These are phyloP conservation scores for Umbellularia californica DNA, from an alignment of 164 flowering plant species.

Conservation along the genomic window DNA sequence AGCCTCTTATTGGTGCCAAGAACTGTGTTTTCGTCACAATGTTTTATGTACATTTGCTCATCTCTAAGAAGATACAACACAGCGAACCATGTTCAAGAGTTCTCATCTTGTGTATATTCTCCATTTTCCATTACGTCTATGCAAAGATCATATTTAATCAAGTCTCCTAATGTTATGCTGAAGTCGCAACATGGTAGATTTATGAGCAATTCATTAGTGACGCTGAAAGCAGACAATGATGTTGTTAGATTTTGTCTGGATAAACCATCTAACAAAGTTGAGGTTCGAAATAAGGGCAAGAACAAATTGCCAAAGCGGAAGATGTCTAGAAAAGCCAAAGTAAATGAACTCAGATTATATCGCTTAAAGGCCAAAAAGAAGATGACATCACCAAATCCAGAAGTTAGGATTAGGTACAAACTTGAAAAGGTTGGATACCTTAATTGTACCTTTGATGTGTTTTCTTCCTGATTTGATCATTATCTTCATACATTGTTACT, in stretches of 20 bases:
- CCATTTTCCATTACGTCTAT: slow-evolving; percentile 5
- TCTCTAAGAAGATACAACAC: slow-evolving; percentile 13
- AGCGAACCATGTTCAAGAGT: slow-evolving; percentile 10
- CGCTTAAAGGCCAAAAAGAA: slow-evolving; percentile 82
- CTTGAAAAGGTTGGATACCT: slow-evolving; percentile 66
- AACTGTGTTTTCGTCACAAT: slow-evolving; percentile 4
- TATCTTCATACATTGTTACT: too few species aligned
- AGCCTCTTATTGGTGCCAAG: slow-evolving; percentile 11
- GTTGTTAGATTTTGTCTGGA: slow-evolving; percentile 64
- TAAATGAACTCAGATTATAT: slow-evolving; percentile 74
- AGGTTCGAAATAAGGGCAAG: slow-evolving; percentile 21
- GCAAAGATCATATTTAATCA: slow-evolving; percentile 15
- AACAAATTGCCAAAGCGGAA: slow-evolving; percentile 29
- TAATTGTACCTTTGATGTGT: neutral
- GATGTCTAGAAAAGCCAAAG: slow-evolving; percentile 60
- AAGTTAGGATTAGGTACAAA: slow-evolving; percentile 84
- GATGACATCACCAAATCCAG: slow-evolving; percentile 88
- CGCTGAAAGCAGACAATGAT: slow-evolving; percentile 46
- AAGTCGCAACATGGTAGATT: slow-evolving; percentile 26
- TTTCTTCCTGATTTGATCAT: too few species aligned
- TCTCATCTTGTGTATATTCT: slow-evolving; percentile 6
- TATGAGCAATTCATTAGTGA: slow-evolving; percentile 40
- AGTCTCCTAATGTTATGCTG: slow-evolving; percentile 5
- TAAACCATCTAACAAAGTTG: slow-evolving; percentile 18
- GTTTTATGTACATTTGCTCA: slow-evolving; percentile 1